phyloP scores from a whole-genome alignment of 345 rosid species.

The Toxicodendron radicans region DNA sequence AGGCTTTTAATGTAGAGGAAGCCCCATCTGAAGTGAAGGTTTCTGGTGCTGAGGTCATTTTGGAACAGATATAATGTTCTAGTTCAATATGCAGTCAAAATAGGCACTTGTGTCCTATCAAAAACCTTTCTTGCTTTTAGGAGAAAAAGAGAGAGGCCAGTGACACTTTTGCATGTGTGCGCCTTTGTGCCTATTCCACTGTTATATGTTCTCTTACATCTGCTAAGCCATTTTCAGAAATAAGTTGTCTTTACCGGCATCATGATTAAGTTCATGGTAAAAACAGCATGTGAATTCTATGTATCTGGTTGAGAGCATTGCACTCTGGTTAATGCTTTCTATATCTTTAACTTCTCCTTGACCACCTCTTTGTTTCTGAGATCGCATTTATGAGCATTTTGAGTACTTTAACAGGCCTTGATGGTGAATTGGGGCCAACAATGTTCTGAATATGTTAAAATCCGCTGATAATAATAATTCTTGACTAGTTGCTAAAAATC shows the following conservation, averaged over 20 bases:
- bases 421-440: not conserved
- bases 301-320: slow-evolving; percentile 35
- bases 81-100: not conserved
- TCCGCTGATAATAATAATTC: too few relatives aligned
- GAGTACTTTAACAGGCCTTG: not conserved
- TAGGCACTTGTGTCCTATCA: not conserved
- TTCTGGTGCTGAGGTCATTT: slow-evolving; percentile 69
- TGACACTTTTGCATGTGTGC: not conserved
- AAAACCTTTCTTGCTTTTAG: not conserved
- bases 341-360: not conserved
- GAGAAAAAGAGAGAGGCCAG: not conserved
- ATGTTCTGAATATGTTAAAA: too few relatives aligned
- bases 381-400: not conserved
- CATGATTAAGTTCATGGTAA: not conserved
- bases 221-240: not conserved
- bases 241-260: not conserved
- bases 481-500: too few relatives aligned
- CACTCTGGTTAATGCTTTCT: not conserved
- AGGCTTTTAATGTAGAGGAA: slow-evolving; percentile 78
- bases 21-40: slow-evolving; percentile 91
- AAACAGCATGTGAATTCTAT: slow-evolving; percentile 27
- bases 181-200: not conserved
- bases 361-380: too few relatives aligned
- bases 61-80: slow-evolving; percentile 60
- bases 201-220: not conserved